Conservation (phyloP, 2,329 filamentous ascomycete species). For the Aspergillus pseudotamarii region DNA sequence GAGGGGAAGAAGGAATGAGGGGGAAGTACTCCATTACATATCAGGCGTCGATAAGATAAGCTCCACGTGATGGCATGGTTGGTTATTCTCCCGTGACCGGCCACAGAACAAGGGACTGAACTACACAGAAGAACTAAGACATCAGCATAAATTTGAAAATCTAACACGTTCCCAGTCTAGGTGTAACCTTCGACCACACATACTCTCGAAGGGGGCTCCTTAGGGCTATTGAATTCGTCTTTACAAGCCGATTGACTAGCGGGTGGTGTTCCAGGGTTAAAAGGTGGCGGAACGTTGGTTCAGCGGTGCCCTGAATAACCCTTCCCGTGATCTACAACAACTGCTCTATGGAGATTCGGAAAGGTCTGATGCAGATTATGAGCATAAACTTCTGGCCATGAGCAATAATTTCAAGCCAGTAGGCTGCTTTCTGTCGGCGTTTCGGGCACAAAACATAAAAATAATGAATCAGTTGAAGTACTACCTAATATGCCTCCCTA, state of each 20-base stretch:
- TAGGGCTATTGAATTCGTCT: neutral
- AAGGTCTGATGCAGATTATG: too few relatives aligned
- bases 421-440: too few relatives aligned
- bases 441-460: too few relatives aligned
- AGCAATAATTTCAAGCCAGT: too few relatives aligned
- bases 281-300: neutral
- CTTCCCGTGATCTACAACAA: neutral
- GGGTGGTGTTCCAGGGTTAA: neutral
- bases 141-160: too few relatives aligned
- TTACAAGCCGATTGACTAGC: neutral
- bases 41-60: conserved; percentile 12
- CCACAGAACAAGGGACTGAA: neutral
- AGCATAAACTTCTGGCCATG: too few relatives aligned
- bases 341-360: too few relatives aligned
- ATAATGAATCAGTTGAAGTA: neutral
- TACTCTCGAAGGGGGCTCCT: too few relatives aligned
- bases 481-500: neutral
- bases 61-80: neutral
- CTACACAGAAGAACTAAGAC: neutral
- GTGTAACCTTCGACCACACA: too few relatives aligned
- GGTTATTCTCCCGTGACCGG: neutral
- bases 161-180: too few relatives aligned
- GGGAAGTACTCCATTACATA: neutral
- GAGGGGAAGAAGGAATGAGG: conserved; percentile 23
- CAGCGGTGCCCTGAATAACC: neutral